Percentiles rank a stretch among this genome's conserved stretches.
Conservation (phyloP, 768 basidiomycete species). For the Porphyrellus cyaneotinctus region DNA sequence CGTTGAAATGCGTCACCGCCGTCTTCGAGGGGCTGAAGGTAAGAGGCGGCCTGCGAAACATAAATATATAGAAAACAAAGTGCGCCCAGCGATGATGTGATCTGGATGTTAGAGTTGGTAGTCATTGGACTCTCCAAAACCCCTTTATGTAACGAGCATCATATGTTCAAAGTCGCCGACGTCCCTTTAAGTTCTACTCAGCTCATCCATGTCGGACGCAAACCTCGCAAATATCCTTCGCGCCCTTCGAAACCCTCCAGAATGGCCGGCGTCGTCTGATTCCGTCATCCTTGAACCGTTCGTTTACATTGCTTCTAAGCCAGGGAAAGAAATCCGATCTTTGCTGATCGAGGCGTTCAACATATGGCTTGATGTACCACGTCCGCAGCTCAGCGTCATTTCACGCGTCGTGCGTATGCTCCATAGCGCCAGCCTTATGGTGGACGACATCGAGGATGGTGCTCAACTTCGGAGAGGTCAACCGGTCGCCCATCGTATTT, state of each 20-base stretch:
- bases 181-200: too few species aligned
- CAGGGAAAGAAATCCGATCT: constrained; percentile 89
- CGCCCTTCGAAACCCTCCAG: constrained; percentile 16
- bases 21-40: too few species aligned
- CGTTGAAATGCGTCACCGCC: too few species aligned
- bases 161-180: too few species aligned
- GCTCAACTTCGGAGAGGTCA: constrained; percentile 81
- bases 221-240: constrained; percentile 16
- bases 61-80: too few species aligned
- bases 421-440: constrained; percentile 91
- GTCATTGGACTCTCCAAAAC: too few species aligned
- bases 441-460: constrained; percentile 94
- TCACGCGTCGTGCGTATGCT: constrained; percentile 87
- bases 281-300: constrained; percentile 74
- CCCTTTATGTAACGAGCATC: too few species aligned
- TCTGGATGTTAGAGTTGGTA: too few species aligned
- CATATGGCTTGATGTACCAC: constrained; percentile 80
- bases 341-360: constrained; percentile 93
- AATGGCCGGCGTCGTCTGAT: constrained; percentile 37
- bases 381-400: constrained; percentile 66
- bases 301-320: constrained; percentile 74
- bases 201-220: constrained; percentile 8
- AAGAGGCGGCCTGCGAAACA: too few species aligned
- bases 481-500: constrained; percentile 92
- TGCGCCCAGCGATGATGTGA: too few species aligned